A percentile compares a stretch with the other conserved stretches of the same genome.
Evolutionary conservation across 768 basidiomycete genomes (phyloP).

Genomic region (Rubroboletus pulcherrimus): DNA sequence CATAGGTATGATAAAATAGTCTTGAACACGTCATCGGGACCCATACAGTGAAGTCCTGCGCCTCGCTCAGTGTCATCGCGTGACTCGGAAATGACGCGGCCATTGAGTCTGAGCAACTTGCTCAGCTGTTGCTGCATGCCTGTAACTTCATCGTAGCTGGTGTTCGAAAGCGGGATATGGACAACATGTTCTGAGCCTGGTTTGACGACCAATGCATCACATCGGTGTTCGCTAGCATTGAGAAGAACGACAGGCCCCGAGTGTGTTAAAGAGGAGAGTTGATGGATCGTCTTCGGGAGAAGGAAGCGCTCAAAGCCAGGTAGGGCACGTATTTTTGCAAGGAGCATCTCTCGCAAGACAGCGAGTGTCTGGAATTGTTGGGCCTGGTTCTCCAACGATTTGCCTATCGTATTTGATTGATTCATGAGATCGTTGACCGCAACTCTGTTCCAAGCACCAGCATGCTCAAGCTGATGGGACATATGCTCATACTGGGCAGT

Average conservation of each 20-base stretch:
- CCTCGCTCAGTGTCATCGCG: background rate
- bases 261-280: background rate
- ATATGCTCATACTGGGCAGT: too few species aligned
- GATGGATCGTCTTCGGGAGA: background rate
- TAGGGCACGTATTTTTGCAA: too few species aligned
- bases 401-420: too few species aligned
- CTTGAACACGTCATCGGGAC: background rate
- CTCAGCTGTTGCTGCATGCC: background rate
- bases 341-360: too few species aligned
- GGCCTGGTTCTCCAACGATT: too few species aligned
- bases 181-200: background rate
- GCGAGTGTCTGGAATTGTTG: too few species aligned
- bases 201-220: background rate
- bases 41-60: background rate
- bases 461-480: too few species aligned
- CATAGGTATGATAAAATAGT: too few species aligned
- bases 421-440: too few species aligned
- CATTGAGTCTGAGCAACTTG: background rate
- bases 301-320: background rate
- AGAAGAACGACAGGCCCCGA: background rate
- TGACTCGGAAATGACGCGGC: background rate
- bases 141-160: background rate
- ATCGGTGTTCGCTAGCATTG: background rate
- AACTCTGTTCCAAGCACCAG: too few species aligned
- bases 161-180: background rate